These are phyloP conservation scores for Nissolia schottii DNA, from an alignment of 306 rosid species.

Conservation along the genomic window DNA sequence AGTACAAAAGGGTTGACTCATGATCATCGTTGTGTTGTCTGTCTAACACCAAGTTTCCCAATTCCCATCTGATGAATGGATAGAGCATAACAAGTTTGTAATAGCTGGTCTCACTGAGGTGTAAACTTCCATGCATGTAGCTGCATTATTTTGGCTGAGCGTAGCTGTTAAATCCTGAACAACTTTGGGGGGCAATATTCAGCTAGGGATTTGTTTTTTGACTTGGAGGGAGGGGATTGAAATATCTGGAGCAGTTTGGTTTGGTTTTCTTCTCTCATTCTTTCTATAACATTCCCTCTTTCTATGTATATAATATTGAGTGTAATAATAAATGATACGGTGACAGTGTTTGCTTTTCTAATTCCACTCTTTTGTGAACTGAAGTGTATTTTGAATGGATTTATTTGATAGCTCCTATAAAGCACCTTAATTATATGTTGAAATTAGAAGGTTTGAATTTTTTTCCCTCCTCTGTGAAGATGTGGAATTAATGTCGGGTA, in stretches of 20 bases:
- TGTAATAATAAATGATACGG: not conserved
- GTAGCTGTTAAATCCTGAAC: conserved; percentile 45
- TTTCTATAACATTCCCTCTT: conserved; percentile 8
- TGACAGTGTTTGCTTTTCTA: conserved; percentile 1
- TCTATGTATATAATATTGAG: conserved; percentile 14
- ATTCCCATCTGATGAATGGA: conserved; percentile 27
- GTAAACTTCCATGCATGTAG: conserved; percentile 26
- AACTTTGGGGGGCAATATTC: conserved; percentile 44
- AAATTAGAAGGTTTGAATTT: not conserved
- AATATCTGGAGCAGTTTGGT: conserved; percentile 40
- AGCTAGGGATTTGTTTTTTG: conserved; percentile 36
- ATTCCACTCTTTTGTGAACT: conserved; percentile 11
- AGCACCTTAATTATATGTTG: not conserved
- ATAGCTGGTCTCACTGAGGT: conserved; percentile 19
- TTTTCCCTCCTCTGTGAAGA: not conserved
- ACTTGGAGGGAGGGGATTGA: conserved; percentile 42
- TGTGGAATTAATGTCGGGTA: not conserved
- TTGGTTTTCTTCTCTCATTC: conserved; percentile 40
- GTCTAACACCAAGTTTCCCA: conserved; percentile 23
- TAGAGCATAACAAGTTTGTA: conserved; percentile 5
- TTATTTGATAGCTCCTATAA: conserved; percentile 5
- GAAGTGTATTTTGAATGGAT: conserved; percentile 6
- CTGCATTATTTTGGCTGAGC: conserved; percentile 40
- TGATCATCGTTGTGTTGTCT: conserved; percentile 33
- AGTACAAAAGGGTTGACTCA: conserved; percentile 24